phyloP scores from a whole-genome alignment of 371 early-diverging fungal genomes.

The Fennellomyces sp. region DNA sequence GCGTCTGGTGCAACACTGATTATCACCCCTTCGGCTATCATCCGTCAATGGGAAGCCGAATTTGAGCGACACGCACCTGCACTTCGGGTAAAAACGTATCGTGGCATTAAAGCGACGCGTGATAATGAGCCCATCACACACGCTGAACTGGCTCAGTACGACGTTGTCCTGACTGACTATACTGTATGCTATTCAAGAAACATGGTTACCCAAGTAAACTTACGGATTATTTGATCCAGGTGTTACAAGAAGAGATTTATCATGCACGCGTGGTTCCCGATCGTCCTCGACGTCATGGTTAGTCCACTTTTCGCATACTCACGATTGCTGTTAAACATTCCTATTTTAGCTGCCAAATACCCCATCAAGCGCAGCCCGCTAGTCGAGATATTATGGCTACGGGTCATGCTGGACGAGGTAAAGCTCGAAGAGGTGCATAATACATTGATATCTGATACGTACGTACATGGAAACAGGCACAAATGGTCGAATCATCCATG shows the following conservation, averaged over 20 bases:
- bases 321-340: not conserved
- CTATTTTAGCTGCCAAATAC: constrained; percentile 34
- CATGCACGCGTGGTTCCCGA: constrained; percentile 30
- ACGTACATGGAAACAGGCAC: constrained; percentile 46
- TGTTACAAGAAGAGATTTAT: constrained; percentile 56
- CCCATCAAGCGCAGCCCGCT: constrained; percentile 48
- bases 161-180: constrained; percentile 65
- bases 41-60: constrained; percentile 70
- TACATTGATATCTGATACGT: not conserved
- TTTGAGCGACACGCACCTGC: constrained; percentile 52
- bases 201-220: not conserved
- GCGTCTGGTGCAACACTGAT: constrained; percentile 58
- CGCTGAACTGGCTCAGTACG: constrained; percentile 40
- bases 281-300: constrained; percentile 34
- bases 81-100: constrained; percentile 31
- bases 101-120: constrained; percentile 18
- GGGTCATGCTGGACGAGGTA: constrained; percentile 59
- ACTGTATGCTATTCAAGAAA: constrained; percentile 22
- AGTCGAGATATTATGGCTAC: constrained; percentile 60
- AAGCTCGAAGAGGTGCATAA: not conserved
- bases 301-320: constrained; percentile 3
- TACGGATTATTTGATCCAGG: too few relatives aligned
- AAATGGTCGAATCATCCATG: constrained; percentile 62
- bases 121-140: constrained; percentile 14
- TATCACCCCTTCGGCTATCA: constrained; percentile 63